Percentiles rank a stretch among this genome's conserved stretches.
Evolutionary conservation across 176 grass and related monocot genomes (phyloP).

Genomic region (Ensete ventricosum): DNA sequence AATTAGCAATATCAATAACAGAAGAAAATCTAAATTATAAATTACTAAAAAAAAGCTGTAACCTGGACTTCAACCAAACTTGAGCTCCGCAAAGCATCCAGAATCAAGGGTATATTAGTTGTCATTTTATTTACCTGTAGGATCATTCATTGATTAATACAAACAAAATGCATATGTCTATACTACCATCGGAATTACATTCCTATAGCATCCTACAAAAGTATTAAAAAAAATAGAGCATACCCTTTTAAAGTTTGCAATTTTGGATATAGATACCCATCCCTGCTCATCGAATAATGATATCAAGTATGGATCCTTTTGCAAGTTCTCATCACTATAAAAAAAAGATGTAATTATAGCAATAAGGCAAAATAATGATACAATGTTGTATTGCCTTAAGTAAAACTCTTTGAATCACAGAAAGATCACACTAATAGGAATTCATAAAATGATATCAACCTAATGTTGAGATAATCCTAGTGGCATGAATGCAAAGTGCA

Average conservation of each 20-base stretch:
- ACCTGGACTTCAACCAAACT: conserved; percentile 64
- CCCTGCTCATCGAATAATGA: conserved; percentile 68
- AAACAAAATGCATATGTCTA: background rate
- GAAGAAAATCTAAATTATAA: background rate
- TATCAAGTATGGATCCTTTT: conserved; percentile 55
- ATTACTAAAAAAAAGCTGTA: conserved; percentile 19
- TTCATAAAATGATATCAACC: background rate
- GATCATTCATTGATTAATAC: background rate
- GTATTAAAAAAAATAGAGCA: conserved; percentile 12
- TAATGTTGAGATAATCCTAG: background rate
- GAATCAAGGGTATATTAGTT: conserved; percentile 38
- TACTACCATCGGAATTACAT: background rate
- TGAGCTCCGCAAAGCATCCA: conserved; percentile 51
- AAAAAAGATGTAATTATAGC: background rate
- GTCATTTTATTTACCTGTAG: conserved; percentile 69
- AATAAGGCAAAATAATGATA: too few relatives aligned
- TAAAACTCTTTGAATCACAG: too few relatives aligned
- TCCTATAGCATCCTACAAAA: conserved; percentile 4
- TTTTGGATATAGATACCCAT: conserved; percentile 58
- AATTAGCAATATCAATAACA: background rate
- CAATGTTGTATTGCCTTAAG: too few relatives aligned
- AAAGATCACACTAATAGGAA: background rate
- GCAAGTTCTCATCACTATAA: conserved; percentile 56
- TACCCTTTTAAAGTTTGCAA: conserved; percentile 81
- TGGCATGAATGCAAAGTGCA: background rate